These are phyloP conservation scores for Cryptomeria japonica DNA, from an alignment of 75 land plant genomes.

Conservation along the genomic window DNA sequence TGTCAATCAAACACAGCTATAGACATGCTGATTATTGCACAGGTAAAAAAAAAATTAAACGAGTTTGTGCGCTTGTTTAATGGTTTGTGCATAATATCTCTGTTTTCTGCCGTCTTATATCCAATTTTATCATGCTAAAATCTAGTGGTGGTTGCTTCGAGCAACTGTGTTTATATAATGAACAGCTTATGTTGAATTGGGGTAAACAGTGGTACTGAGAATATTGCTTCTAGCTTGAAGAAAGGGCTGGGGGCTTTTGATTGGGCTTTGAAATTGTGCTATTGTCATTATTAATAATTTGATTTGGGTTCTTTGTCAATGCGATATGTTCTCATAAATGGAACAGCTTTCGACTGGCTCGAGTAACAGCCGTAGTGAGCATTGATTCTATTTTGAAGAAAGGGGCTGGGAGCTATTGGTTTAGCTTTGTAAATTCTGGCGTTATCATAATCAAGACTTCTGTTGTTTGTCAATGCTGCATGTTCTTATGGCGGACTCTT, in stretches of 20 bases:
- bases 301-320: too few relatives aligned
- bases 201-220: neutral
- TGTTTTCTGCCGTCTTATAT: too few relatives aligned
- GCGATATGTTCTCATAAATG: neutral
- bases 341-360: neutral
- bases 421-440: neutral
- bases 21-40: neutral
- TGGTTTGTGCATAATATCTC: neutral
- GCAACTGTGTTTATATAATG: neutral
- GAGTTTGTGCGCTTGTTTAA: neutral
- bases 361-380: neutral
- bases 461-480: neutral
- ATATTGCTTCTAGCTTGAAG: neutral
- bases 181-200: neutral
- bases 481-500: neutral
- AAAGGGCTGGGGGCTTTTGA: too few relatives aligned
- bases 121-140: neutral
- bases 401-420: neutral
- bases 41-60: neutral
- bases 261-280: too few relatives aligned
- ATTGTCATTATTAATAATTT: too few relatives aligned
- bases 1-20: neutral
- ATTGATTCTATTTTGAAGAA: neutral
- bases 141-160: neutral
- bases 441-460: neutral